Conservation (phyloP, 345 rosid species). For the Populus alba region DNA sequence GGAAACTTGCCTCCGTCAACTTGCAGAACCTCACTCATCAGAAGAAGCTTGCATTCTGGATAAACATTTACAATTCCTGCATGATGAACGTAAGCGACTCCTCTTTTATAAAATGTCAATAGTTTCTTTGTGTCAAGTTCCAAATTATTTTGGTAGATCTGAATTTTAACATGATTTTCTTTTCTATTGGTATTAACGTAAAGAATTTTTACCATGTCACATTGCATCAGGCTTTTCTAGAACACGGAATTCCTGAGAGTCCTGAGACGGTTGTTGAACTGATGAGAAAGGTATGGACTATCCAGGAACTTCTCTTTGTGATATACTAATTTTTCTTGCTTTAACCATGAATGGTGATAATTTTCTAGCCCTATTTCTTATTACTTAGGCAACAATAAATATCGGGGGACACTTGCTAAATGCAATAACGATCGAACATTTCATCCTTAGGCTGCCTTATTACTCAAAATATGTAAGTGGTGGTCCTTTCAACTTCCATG, state of each 20-base stretch:
- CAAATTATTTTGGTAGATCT: background rate
- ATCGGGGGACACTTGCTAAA: conserved; percentile 70
- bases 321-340: background rate
- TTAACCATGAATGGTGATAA: background rate
- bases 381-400: conserved; percentile 61
- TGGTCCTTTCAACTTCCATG: conserved; percentile 14
- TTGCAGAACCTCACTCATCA: conserved; percentile 65
- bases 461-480: conserved; percentile 62
- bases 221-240: conserved; percentile 61
- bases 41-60: conserved; percentile 94
- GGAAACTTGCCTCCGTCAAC: conserved; percentile 52
- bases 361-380: background rate
- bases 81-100: conserved; percentile 71
- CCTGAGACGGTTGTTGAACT: conserved; percentile 57
- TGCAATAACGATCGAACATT: conserved; percentile 73
- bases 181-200: background rate
- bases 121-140: background rate
- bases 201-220: background rate
- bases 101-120: background rate
- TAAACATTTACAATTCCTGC: conserved; percentile 82
- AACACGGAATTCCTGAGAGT: conserved; percentile 68
- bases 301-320: background rate
- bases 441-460: conserved; percentile 76
- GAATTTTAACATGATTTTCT: background rate
- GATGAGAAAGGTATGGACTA: conserved; percentile 59